Base-by-base conservation (phyloP, 1,139 yeast species). In the Debaryomyces robertsiae region DNA sequence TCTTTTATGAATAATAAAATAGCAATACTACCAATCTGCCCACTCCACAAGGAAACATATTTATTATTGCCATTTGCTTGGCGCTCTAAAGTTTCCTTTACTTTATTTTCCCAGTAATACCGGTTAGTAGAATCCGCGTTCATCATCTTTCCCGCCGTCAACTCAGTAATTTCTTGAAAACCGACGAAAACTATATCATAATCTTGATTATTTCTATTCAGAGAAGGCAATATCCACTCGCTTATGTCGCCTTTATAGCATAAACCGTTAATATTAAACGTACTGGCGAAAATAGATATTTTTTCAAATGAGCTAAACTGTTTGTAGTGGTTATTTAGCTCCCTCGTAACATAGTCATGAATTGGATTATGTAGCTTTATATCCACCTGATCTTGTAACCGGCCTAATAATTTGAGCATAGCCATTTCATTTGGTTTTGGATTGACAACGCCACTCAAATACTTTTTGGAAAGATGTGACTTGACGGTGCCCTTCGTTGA, bases 21-120 rank as follows among this genome's bases (percentile, higher is more conserved):
- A 1, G 94, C 82, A n/a, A 95, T 79, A 2, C 98, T 98, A 3
- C 97, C 98, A 17, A 94, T 69, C 63, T 93, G 98, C 33, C 90
- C 95, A 36, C 88, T 82, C 75, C 97, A 83, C 30, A 89, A 66
- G 15, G 87, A 69, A 3, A 81, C 81, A 56, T 84, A 90, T 44
- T 77, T 78, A 22, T 69, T 76, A 11, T 69, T 49, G 4, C 63
- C 52, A 1, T 55, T 56, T 40, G 54, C 60, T 41, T 57, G 45
- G 6, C 57, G 55, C 47, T 85, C 82, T 40, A 94, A 65, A 10
- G 83, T 72, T 15, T 65, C 63, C 36, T 78, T 68, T 19, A 93
- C 76, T 44, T 79, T 81, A 38, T 70, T 69, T 49, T 90, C 97
- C 99, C 99, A 94, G 49, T 77, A 79, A 25, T 71, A 62, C 46